Base-by-base conservation (phyloP, 257 asterid genomes). In the Catharanthus roseus region DNA sequence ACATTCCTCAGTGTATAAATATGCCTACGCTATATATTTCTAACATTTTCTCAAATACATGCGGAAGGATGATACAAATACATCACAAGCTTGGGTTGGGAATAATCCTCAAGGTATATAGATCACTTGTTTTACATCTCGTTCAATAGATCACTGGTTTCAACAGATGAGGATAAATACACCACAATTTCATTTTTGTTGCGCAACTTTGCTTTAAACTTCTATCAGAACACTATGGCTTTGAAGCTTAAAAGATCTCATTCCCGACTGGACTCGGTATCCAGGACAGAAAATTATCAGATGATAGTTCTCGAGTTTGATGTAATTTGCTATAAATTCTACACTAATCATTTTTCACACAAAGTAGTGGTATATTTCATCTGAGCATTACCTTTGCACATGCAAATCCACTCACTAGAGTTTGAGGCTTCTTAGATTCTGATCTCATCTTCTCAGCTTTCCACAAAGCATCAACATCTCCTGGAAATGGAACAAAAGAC, bases 391-490 rank as follows among this genome's bases (percentile, higher is more conserved):
- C 99, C 99, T 91, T 93, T 36, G 97, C 95, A 86, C 97, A 93
- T 2, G 97, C 89, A 86, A 93, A 82, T 57, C 93, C 96, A 83
- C 91, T 93, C 53, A 82, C 80, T 72, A 91, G 85, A 47, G 88
- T 84, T 72, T 91, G 95, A 68, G 83, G 80, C 71, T 91, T 93
- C 88, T 81, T 80, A 55, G 86, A 75, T 70, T 85, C 87, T 74
- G 96, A 88, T 82, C 99, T 87, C 82, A 84, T 74, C 44, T 84
- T 83, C 83, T 93, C 96, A 74, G 88, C 83, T 86, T 88, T 83
- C 99, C 99, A 91, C 41, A 93, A 79, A 49, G 91, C 79, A 75
- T 85, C 89, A 56, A 85, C 82, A 73, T 93, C 99, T 51, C 95
- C 99, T 93, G 77, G 70, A 68, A 56, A 54, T 44, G 65, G 34